Conservation (phyloP, 1,139 yeast genomes). For the Magnusiomyces tetraspermus region DNA sequence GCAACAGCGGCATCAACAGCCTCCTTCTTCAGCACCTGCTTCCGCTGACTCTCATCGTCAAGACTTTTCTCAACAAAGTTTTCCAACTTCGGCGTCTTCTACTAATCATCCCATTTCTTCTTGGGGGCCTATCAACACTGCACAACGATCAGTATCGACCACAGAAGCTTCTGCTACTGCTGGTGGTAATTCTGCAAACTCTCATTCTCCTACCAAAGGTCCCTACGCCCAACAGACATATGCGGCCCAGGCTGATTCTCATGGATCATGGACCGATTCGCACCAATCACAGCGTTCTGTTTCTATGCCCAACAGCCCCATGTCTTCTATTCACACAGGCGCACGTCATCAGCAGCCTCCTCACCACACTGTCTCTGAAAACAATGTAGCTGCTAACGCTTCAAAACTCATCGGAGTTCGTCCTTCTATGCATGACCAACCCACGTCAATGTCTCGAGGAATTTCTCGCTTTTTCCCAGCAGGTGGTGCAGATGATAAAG, state of each 20-base stretch:
- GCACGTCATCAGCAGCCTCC: background rate
- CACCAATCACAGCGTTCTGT: conserved; percentile 1
- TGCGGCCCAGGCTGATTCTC: background rate
- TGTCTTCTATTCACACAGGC: conserved; percentile 1
- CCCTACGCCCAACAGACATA: background rate
- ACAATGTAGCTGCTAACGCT: background rate
- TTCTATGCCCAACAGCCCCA: conserved; percentile 5
- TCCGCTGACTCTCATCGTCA: background rate
- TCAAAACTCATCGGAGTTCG: conserved; percentile 2
- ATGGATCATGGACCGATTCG: background rate
- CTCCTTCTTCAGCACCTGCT: too few species aligned
- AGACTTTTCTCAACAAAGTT: background rate
- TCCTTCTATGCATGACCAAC: conserved; percentile 5
- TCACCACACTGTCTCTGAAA: conserved; percentile 1
- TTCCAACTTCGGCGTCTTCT: background rate
- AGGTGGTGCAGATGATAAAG: background rate
- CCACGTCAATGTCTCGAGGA: conserved; percentile 6
- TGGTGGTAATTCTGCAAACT: background rate
- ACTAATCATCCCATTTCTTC: background rate
- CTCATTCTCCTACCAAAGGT: background rate
- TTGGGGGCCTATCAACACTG: background rate
- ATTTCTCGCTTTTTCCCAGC: conserved; percentile 10
- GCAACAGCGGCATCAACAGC: too few species aligned
- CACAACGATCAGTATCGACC: background rate
- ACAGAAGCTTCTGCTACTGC: background rate